Percentiles rank a stretch among this genome's conserved stretches.
Conservation (phyloP, 495 filamentous ascomycete genomes). For the Podospora fimiseda region DNA sequence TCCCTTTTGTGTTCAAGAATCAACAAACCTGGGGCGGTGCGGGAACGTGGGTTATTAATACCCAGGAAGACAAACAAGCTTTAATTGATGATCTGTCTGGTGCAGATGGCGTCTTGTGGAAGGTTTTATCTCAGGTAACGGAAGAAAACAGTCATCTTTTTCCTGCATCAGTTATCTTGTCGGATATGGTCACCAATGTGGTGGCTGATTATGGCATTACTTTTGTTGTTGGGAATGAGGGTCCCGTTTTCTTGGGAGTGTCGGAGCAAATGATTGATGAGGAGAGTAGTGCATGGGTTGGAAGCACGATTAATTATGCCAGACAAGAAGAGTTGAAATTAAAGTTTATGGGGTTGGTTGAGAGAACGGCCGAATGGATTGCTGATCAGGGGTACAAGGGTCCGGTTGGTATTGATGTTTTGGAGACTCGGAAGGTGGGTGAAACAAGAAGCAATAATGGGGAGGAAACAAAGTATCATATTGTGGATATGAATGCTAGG, state of each 20-base stretch:
- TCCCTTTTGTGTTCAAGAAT: conserved; percentile 32
- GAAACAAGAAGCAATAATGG: conserved; percentile 3
- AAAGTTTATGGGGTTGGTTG: conserved; percentile 18
- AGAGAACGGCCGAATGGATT: conserved; percentile 20
- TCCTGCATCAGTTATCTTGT: conserved; percentile 22
- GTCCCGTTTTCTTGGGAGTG: conserved; percentile 21
- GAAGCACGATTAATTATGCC: conserved; percentile 24
- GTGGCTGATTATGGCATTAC: conserved; percentile 27
- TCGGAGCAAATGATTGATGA: conserved; percentile 27
- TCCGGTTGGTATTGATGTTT: conserved; percentile 28
- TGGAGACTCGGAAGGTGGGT: conserved; percentile 13
- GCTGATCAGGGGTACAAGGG: conserved; percentile 23
- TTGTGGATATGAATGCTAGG: conserved; percentile 33
- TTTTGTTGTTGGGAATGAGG: conserved; percentile 20
- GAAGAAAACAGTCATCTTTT: conserved; percentile 19
- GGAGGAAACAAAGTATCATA: conserved; percentile 9
- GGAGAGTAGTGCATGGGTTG: conserved; percentile 22
- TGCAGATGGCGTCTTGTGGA: conserved; percentile 16
- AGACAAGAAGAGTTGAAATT: conserved; percentile 18
- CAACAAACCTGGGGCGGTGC: conserved; percentile 33
- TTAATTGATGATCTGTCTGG: conserved; percentile 15
- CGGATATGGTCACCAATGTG: conserved; percentile 19
- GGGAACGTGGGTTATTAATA: conserved; percentile 27
- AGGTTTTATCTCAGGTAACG: conserved; percentile 22
- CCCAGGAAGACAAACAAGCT: conserved; percentile 13